Conservation (phyloP, 805 yeast genomes). For the Teunomyces lycoperdinae region DNA sequence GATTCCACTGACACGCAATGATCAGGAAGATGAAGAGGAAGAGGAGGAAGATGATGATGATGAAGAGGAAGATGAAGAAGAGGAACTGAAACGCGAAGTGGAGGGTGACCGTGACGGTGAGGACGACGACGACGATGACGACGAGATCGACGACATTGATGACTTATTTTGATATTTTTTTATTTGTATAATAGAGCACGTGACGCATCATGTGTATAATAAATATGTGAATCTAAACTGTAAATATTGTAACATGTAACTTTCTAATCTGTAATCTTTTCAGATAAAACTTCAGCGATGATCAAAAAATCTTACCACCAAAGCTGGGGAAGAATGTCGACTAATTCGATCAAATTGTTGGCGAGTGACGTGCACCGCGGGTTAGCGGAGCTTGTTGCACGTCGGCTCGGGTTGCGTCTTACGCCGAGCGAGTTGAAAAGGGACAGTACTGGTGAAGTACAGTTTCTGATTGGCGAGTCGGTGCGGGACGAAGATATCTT, state of each 20-base stretch:
- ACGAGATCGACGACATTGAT: constrained; percentile 35
- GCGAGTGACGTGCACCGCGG: constrained; percentile 70
- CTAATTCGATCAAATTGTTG: constrained; percentile 64
- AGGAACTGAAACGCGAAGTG: constrained; percentile 22
- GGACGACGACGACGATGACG: constrained; percentile 13
- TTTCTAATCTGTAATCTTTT: not conserved
- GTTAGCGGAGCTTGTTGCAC: constrained; percentile 66
- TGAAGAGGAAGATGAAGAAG: constrained; percentile 22
- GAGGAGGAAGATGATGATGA: constrained; percentile 14
- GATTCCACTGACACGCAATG: constrained; percentile 16
- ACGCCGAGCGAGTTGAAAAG: constrained; percentile 64
- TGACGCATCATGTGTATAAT: not conserved
- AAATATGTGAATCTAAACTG: too few relatives aligned
- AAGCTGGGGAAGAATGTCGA: constrained; percentile 49
- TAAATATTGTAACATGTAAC: not conserved
- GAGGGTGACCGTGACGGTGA: constrained; percentile 12
- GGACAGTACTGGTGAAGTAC: constrained; percentile 71
- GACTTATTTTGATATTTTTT: constrained; percentile 27
- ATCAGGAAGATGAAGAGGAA: constrained; percentile 12
- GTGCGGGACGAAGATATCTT: constrained; percentile 83
- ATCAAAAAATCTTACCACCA: constrained; percentile 5
- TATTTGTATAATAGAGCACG: not conserved
- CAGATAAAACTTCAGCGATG: not conserved
- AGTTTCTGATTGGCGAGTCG: constrained; percentile 75
- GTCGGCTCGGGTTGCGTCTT: constrained; percentile 55